Evolutionary conservation across 257 asterid species (phyloP).

Genomic region (Fraxinus cuspidata): DNA sequence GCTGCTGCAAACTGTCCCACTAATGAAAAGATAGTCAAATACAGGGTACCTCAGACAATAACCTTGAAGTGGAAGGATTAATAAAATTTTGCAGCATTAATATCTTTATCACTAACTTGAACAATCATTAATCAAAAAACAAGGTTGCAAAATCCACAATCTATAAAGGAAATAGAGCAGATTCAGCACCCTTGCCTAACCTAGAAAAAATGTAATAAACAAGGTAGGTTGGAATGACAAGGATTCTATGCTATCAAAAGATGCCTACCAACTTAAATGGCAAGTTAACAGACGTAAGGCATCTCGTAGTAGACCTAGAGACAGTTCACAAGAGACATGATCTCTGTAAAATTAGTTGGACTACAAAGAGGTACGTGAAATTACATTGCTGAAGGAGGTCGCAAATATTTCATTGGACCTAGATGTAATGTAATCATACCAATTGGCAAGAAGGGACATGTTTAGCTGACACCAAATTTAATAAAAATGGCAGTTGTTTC

Average conservation of each 20-base stretch:
- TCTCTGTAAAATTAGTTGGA: not conserved
- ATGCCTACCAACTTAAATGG: constrained; percentile 2
- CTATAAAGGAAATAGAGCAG: not conserved
- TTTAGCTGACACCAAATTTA: not conserved
- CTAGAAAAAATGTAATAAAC: not conserved
- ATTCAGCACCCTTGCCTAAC: no score
- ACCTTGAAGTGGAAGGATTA: not conserved
- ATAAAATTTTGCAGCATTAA: not conserved
- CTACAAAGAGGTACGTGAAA: not conserved
- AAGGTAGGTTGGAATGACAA: no score
- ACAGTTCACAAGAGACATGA: not conserved
- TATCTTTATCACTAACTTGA: not conserved
- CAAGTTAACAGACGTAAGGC: no score
- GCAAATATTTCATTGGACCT: not conserved
- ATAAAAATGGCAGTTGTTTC: not conserved
- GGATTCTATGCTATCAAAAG: not conserved
- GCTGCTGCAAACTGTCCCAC: not conserved
- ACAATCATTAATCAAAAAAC: not conserved
- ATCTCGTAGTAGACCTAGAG: not conserved
- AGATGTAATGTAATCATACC: not conserved
- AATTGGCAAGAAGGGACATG: not conserved
- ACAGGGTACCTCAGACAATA: not conserved
- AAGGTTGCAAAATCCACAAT: not conserved
- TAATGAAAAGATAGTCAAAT: not conserved
- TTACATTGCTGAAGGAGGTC: not conserved